Evolutionary conservation across 169 alveolate genomes (phyloP).

Genomic region (Plasmodium cynomolgi): DNA sequence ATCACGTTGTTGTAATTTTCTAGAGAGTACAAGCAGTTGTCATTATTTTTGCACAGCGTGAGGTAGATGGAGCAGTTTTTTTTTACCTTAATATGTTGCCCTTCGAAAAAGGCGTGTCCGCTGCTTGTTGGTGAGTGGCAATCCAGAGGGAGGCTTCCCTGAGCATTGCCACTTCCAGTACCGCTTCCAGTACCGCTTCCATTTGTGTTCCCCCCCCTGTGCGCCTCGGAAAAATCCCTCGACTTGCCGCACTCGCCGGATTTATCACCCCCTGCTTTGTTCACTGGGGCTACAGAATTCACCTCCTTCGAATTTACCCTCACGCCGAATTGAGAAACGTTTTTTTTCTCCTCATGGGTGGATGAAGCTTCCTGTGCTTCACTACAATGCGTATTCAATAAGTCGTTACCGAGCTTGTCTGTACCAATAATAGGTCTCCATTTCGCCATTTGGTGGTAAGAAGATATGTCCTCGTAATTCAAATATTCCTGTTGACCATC

Average conservation of each 20-base stretch:
- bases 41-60: conserved; percentile 98
- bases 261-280: background rate
- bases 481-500: background rate
- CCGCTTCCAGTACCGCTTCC: background rate
- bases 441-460: conserved; percentile 12
- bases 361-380: background rate
- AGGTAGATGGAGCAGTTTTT: conserved; percentile 95
- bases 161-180: background rate
- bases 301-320: background rate
- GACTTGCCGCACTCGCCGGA: background rate
- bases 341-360: background rate
- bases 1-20: conserved; percentile 95
- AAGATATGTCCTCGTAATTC: conserved; percentile 49
- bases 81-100: conserved; percentile 90
- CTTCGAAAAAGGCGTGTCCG: conserved; percentile 45
- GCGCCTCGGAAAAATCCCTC: background rate
- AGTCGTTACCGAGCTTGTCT: background rate
- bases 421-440: conserved; percentile 1
- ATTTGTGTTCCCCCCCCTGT: background rate
- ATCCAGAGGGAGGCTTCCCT: background rate
- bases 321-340: background rate
- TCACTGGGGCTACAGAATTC: background rate
- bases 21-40: conserved; percentile 97
- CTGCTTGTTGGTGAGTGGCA: background rate
- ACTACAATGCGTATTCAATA: background rate